Conservation (phyloP, 192 early-diverging fungal species). For the Dispira parvispora region DNA sequence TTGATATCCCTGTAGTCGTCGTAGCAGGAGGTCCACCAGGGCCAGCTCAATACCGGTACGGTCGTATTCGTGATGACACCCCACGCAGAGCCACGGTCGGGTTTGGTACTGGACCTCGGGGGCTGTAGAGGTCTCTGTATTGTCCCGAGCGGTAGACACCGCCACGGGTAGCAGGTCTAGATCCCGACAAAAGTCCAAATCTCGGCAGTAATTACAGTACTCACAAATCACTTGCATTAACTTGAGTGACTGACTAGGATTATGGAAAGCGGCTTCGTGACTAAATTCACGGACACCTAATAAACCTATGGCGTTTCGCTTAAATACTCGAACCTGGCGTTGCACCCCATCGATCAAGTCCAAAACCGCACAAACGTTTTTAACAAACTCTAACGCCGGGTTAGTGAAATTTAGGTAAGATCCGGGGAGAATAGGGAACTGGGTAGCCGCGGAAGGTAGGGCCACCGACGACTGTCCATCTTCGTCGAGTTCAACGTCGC, state of each 20-base stretch:
- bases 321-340: slow-evolving; percentile 62
- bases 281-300: slow-evolving; percentile 73
- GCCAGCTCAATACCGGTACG: slow-evolving; percentile 59
- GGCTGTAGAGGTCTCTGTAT: not conserved
- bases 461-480: not conserved
- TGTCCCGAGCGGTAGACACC: not conserved
- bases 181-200: slow-evolving; percentile 86
- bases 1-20: slow-evolving; percentile 57
- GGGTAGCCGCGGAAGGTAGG: slow-evolving; percentile 18
- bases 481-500: not conserved
- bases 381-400: slow-evolving; percentile 72
- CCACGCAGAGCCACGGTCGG: slow-evolving; percentile 51
- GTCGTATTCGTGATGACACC: slow-evolving; percentile 70
- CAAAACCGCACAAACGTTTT: slow-evolving; percentile 57
- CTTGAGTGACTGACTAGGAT: slow-evolving; percentile 67
- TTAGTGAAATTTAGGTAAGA: slow-evolving; percentile 45
- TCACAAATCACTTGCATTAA: slow-evolving; percentile 72
- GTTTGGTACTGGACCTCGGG: slow-evolving; percentile 10
- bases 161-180: slow-evolving; percentile 38
- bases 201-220: slow-evolving; percentile 67
- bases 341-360: slow-evolving; percentile 56
- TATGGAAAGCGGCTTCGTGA: slow-evolving; percentile 53
- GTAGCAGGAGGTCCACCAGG: slow-evolving; percentile 56
- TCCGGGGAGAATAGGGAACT: slow-evolving; percentile 57
- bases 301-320: slow-evolving; percentile 55